Base-by-base conservation (phyloP, 1,139 yeast species). In the Saccharomyces hybrid region DNA sequence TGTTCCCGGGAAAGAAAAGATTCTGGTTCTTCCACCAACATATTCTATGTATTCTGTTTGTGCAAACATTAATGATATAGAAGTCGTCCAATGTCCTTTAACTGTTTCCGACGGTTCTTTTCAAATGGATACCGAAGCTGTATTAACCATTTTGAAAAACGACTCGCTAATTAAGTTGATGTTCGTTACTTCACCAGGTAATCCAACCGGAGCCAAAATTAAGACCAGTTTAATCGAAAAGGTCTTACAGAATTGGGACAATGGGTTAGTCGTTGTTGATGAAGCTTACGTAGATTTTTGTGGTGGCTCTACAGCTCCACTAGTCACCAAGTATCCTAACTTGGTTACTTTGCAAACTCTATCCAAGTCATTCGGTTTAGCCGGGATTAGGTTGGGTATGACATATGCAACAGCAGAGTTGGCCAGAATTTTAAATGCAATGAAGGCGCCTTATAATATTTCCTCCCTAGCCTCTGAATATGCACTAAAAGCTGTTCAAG, bases 161-260 rank as follows among this genome's bases (percentile, higher is more conserved):
- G 96, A 91, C 61, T 70, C 82, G 0, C 54, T 71, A 9, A 84
- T 91, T 61, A 91, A 89, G 64, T 69, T 93, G 56, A 76, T 86
- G 1, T 91, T 89, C 68, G 73, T 91, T 59, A 91, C 98, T n/a
- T 88, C 97, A 1, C 99, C 99, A n/a, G 99, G 99, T 31, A 93
- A 93, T 68, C 99, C 99, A 34, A 93, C 99, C 0, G 97, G 86
- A 4, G 79, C 82, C 44, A 72, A 82, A 51, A 69, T 93, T 46
- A 75, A 78, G 28, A 75, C 78, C 8, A 70, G 69, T 0, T 71
- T 73, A 27, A 72, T 93, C 23, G 72, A 80, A 49, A 71, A 75
- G 50, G 70, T 93, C 26, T 71, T 88, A 53, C 67, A 75, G 11
- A 74, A 76, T 55, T 85, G 90, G 85, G 54, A 57, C 20, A 83